Base-by-base conservation (phyloP, 371 early-diverging fungal species). In the Lichtheimia hyalospora region DNA sequence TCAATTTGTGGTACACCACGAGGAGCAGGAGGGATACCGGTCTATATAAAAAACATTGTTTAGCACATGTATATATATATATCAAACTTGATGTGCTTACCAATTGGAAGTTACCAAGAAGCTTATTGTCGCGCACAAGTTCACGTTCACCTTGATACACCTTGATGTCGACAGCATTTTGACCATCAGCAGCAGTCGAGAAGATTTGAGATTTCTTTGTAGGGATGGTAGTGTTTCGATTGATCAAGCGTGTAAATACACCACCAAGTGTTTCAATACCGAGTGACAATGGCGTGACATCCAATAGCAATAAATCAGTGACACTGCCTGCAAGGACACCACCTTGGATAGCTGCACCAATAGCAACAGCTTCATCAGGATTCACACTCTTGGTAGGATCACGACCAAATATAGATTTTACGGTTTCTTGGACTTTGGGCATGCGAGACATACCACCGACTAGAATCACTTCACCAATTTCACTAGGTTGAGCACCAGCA, bases 381-480 rank as follows among this genome's bases (percentile, higher is more conserved):
- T 98, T 93, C 66, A 98, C 92, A 57, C 84, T 78, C 81, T 90
- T 92, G 73, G 86, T 68, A 24, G 97, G 94, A 53, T 94, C 90
- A 53, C 84, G 84, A 46, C 92, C 92, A 72, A 98, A 97, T 61
- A 94, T 79, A 15, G 75, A 61, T 75, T 92, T 90, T 71, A 97
- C 96, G n/a, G 89, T 81, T 60, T 92, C 90, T 67, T 93, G 84
- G 16, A 99, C 96, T 79, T 90, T 93, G 73, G 98, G 98, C 86
- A 98, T 92, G 70, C 96, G 88, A 44, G 96, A 90, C 95, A 96
- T 96, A 69, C 99, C 99, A 66, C 99, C 99, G 21, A 98, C 98
- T 46, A 99, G 84, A 69, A 99, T 92, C 54, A 98, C 95, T 79
- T 98, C 96, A 73, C 90, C 83, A 61, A 98, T 91, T 25, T 95